Evolutionary conservation across 2,329 filamentous ascomycete species (phyloP).

Genomic region (Sarocladiaceae sp.): DNA sequence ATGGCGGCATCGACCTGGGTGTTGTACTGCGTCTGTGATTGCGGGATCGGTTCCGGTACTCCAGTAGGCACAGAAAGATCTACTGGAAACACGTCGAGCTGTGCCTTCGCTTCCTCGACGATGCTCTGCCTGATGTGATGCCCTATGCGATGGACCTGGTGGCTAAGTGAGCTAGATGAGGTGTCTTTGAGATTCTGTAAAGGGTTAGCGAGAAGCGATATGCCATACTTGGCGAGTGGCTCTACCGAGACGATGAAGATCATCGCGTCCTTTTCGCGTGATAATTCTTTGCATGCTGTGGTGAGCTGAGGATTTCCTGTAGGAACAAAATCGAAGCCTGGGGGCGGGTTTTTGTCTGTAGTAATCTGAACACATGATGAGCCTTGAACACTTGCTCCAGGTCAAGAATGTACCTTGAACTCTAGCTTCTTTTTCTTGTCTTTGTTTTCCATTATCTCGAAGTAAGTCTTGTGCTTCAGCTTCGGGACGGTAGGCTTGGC

Average conservation of each 20-base stretch:
- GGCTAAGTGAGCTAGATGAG: conserved; percentile 11
- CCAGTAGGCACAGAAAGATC: conserved; percentile 18
- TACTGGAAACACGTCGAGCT: conserved; percentile 20
- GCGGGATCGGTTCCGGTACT: conserved; percentile 52
- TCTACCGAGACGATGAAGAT: conserved; percentile 63
- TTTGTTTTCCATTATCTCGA: conserved; percentile 58
- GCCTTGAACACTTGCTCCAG: conserved; percentile 11
- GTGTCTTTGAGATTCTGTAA: conserved; percentile 23
- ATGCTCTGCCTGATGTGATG: conserved; percentile 55
- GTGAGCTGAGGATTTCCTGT: conserved; percentile 57
- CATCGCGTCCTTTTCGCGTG: conserved; percentile 54
- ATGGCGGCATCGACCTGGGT: conserved; percentile 56
- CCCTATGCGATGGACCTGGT: conserved; percentile 53
- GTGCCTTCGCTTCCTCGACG: conserved; percentile 45
- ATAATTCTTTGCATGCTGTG: conserved; percentile 56
- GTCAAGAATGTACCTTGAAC: conserved; percentile 42
- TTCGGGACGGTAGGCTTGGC: conserved; percentile 35
- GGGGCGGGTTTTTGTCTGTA: conserved; percentile 43
- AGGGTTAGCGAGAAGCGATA: conserved; percentile 11
- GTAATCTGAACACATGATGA: conserved; percentile 40
- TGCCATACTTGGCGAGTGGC: too few species aligned
- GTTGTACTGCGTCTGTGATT: conserved; percentile 53
- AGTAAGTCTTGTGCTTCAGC: conserved; percentile 54
- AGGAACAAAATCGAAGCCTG: conserved; percentile 57
- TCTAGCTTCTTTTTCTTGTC: conserved; percentile 61